Conservation (phyloP, 2,329 filamentous ascomycete species). For the Phaeoacremonium minimum region DNA sequence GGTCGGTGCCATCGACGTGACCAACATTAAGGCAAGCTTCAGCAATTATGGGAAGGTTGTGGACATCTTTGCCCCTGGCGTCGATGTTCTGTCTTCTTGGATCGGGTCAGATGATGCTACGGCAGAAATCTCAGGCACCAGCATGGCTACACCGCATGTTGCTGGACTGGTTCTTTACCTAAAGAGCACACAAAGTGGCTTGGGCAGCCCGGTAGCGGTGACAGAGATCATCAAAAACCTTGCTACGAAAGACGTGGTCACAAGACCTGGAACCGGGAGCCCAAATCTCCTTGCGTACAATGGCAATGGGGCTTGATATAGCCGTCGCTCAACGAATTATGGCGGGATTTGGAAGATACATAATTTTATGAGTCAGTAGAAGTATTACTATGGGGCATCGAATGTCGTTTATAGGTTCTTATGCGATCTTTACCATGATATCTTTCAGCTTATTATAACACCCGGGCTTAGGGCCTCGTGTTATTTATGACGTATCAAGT, state of each 20-base stretch:
- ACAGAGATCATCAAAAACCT: constrained; percentile 34
- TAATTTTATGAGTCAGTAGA: too few species aligned
- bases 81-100: constrained; percentile 35
- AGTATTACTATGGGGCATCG: too few species aligned
- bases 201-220: constrained; percentile 35
- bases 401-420: too few species aligned
- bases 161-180: constrained; percentile 59
- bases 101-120: constrained; percentile 29
- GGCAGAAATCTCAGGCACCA: constrained; percentile 52
- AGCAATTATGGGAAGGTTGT: constrained; percentile 41
- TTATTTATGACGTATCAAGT: too few species aligned
- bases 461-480: too few species aligned
- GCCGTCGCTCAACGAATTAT: neutral
- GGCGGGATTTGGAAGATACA: neutral
- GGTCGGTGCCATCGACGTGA: constrained; percentile 30
- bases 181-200: constrained; percentile 9
- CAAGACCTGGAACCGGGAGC: constrained; percentile 9
- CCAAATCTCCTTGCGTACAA: constrained; percentile 17
- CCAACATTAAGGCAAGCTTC: constrained; percentile 28
- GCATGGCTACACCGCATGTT: constrained; percentile 59
- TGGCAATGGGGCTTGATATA: constrained; percentile 7
- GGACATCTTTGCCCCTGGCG: constrained; percentile 41
- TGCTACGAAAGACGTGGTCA: constrained; percentile 16
- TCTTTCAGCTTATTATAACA: too few species aligned
- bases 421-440: too few species aligned